These are phyloP conservation scores for Dothistroma septosporum DNA, from an alignment of 2,329 filamentous ascomycete genomes.

Conservation along the genomic window DNA sequence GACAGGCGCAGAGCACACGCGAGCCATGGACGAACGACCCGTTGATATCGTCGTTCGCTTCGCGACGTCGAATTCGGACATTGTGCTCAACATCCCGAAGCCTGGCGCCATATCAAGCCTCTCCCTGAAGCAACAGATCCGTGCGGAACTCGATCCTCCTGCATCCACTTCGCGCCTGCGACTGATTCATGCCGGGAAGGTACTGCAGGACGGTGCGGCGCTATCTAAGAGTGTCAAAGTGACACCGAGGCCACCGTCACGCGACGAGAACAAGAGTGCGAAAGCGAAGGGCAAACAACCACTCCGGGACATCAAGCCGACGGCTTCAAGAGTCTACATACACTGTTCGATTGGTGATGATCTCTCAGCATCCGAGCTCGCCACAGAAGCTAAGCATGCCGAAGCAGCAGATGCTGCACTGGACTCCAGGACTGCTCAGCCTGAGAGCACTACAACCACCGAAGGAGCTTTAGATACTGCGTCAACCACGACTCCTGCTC, in stretches of 20 bases:
- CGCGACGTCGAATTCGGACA: slow-evolving; percentile 76
- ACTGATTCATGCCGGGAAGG: slow-evolving; percentile 84
- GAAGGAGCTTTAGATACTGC: slow-evolving; percentile 10
- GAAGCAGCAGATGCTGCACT: slow-evolving; percentile 39
- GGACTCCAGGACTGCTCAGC: slow-evolving; percentile 23
- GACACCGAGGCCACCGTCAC: slow-evolving; percentile 49
- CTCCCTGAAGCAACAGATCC: slow-evolving; percentile 77
- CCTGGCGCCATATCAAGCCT: slow-evolving; percentile 69
- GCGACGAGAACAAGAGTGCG: slow-evolving; percentile 31
- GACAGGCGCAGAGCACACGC: neutral
- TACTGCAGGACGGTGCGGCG: slow-evolving; percentile 69
- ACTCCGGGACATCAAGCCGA: slow-evolving; percentile 40
- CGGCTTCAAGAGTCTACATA: slow-evolving; percentile 66
- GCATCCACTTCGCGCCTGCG: slow-evolving; percentile 69
- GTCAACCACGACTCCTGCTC: slow-evolving; percentile 51
- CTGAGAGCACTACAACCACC: slow-evolving; percentile 23
- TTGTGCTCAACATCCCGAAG: slow-evolving; percentile 68
- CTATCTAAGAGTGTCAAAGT: slow-evolving; percentile 65
- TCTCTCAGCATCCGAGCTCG: slow-evolving; percentile 65
- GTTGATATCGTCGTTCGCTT: slow-evolving; percentile 85
- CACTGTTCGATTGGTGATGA: slow-evolving; percentile 85
- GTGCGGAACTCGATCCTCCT: slow-evolving; percentile 60
- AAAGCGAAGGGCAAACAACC: slow-evolving; percentile 64
- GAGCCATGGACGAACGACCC: slow-evolving; percentile 7
- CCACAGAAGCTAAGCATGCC: slow-evolving; percentile 55